Base-by-base conservation (phyloP, 805 yeast genomes). In the Sungouiozyma ichnusensis region DNA sequence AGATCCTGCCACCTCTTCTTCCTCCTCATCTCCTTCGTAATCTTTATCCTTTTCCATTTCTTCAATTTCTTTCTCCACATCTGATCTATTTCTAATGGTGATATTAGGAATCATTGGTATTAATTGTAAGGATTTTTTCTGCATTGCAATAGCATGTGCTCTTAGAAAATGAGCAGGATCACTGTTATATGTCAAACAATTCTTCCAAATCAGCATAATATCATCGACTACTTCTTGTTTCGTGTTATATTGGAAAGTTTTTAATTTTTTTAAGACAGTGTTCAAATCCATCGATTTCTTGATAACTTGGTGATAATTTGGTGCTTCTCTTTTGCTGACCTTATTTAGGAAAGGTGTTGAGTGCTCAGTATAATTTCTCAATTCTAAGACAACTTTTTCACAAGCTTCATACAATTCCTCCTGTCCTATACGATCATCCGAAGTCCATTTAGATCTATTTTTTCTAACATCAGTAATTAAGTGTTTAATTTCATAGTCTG, bases 261-360 rank as follows among this genome's bases (percentile, higher is more conserved):
- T 87, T 53, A 94, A 66, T 59, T 90, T 92, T 55, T 87, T 88
- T 78, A 86, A 71, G 13, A 94, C 95, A 0, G 97, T 90, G 55
- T 87, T 88, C 50, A 92, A 68, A 57, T 92, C 99, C 99, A 92
- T 92, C 17, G 99, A 97, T 44, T 76, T 77, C 53, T 86, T 88
- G 54, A 92, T 90, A 35, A 92, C 72, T 43, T 81, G 80, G 49
- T 86, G 86, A 63, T 92, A 92, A 58, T 92, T 92, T 6, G 98
- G 99, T 0, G 99, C 99, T 55, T 92, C 99, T 43, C 98, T 73
- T 58, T 92, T 92, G 44, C 92, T 85, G n/a, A 92, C 99, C 57
- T 85, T 85, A 64, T 88, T 92, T 50, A 92, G 69, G 56, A 92
- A 92, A 0, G 97, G 95, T 1, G 97, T 87, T 0, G 97, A 87